These are phyloP conservation scores for Davidsoniella virescens DNA, from an alignment of 2,329 filamentous ascomycete genomes.

Conservation along the genomic window DNA sequence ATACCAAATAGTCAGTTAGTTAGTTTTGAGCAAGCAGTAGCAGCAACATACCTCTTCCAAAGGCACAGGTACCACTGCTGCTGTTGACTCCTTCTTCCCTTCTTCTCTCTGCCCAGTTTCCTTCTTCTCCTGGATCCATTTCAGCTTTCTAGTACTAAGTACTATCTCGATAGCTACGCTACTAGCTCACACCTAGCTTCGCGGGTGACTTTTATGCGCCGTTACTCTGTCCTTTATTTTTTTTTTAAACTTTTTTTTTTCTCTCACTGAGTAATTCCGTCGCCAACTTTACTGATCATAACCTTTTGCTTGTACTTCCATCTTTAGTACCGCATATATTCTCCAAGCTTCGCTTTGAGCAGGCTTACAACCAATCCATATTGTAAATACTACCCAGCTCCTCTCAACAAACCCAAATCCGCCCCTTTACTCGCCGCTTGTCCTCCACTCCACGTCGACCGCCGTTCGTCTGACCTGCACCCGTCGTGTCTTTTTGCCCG, in stretches of 20 bases:
- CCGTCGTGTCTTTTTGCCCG: no score
- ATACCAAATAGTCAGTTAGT: not conserved
- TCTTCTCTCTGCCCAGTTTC: constrained; percentile 13
- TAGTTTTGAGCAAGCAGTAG: not conserved
- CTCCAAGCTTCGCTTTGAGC: constrained; percentile 3
- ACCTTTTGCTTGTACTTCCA: constrained; percentile 4
- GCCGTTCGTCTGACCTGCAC: no score
- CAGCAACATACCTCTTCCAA: not conserved
- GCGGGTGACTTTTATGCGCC: constrained; percentile 1
- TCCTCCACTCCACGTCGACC: no score
- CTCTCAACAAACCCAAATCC: no score
- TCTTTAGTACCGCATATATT: constrained; percentile 12
- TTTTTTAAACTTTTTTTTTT: constrained; percentile 5
- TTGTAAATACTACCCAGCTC: no score
- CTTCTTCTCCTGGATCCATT: constrained; percentile 7
- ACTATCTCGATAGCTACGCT: no score
- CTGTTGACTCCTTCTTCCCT: constrained; percentile 12
- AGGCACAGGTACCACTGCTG: not conserved
- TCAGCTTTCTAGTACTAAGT: no score
- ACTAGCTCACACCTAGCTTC: no score
- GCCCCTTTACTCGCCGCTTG: no score
- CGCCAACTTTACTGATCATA: constrained; percentile 12
- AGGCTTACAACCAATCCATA: no score
- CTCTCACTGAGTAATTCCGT: constrained; percentile 12
- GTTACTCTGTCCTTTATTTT: not conserved